Evolutionary conservation across 2,329 filamentous ascomycete genomes (phyloP).

Genomic region (Rhynchosporium graminicola): DNA sequence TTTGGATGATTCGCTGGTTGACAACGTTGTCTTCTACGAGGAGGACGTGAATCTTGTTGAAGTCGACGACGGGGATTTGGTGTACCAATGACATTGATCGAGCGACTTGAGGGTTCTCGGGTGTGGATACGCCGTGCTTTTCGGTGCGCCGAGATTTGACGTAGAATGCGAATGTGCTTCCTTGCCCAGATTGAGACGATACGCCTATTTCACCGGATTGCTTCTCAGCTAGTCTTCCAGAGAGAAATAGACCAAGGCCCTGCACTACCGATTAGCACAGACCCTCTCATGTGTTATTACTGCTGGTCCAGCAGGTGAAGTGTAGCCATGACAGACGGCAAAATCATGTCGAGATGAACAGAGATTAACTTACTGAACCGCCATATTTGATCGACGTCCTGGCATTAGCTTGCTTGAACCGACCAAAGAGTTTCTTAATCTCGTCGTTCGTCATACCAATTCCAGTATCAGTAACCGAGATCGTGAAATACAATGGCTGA

Average conservation of each 20-base stretch:
- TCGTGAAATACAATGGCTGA: slow-evolving; percentile 65
- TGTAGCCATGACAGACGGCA: not conserved
- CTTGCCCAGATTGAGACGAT: slow-evolving; percentile 63
- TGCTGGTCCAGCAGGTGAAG: not conserved
- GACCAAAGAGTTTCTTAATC: slow-evolving; percentile 72
- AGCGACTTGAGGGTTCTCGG: not conserved
- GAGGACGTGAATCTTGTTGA: slow-evolving; percentile 44
- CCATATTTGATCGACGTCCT: slow-evolving; percentile 75
- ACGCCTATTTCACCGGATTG: slow-evolving; percentile 81
- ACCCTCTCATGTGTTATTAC: too few relatives aligned
- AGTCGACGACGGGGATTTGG: slow-evolving; percentile 14
- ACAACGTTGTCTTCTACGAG: slow-evolving; percentile 63
- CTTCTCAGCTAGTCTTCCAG: slow-evolving; percentile 72
- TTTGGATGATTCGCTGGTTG: slow-evolving; percentile 57
- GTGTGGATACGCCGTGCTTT: slow-evolving; percentile 54
- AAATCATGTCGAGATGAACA: not conserved
- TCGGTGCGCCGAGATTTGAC: slow-evolving; percentile 53
- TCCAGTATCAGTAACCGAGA: slow-evolving; percentile 76
- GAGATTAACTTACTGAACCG: slow-evolving; percentile 51
- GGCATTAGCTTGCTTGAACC: slow-evolving; percentile 78
- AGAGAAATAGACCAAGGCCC: slow-evolving; percentile 78
- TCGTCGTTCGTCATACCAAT: slow-evolving; percentile 70
- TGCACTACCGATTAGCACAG: slow-evolving; percentile 1
- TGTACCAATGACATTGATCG: not conserved
- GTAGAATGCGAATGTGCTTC: slow-evolving; percentile 76